Base-by-base conservation (phyloP, 306 rosid genomes). In the Quercus suber region DNA sequence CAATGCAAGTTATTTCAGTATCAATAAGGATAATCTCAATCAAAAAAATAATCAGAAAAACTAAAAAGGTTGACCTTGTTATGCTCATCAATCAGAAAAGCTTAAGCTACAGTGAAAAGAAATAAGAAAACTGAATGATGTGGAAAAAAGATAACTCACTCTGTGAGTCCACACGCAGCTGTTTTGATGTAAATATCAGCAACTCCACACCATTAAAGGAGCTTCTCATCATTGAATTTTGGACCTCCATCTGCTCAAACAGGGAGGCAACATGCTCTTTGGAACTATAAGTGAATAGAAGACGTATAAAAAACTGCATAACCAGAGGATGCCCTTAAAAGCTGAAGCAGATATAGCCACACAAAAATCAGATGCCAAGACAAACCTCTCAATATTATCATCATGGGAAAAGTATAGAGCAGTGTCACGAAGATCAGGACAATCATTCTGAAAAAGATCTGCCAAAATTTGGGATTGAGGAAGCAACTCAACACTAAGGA, bases 391-490 rank as follows among this genome's bases (percentile, higher is more conserved):
- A 76, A 51, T 30, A 35, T 74, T 75, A 41, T 77, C 73, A 59
- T 82, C 77, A 74, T 90, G 94, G 79, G 84, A 88, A 82, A 94
- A 88, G 82, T 89, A 94, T 72, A 94, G 51, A 6, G 91, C 95
- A 45, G 92, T 75, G 35, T 94, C 97, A 59, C 71, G 71, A 79
- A 91, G 92, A 74, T 57, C 78, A 23, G 90, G 94, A 80, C 82
- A 45, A 45, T 82, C 77, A 30, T 79, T 63, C 15, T n/a, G 80
- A 78, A 88, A 92, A 23, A 86, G 72, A 59, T 88, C 90, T 58
- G 64, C 80, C 85, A 83, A 80, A 73, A 81, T n/a, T 71, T 75
- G 63, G 74, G 56, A 81, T 27, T 56, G 80, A 73, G 91, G 88
- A 61, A 84, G 72, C 74, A 82, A 61, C 59, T 87, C 71, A 80